phyloP scores from a whole-genome alignment of 2,329 filamentous ascomycete species.

The Fusarium sp. region DNA sequence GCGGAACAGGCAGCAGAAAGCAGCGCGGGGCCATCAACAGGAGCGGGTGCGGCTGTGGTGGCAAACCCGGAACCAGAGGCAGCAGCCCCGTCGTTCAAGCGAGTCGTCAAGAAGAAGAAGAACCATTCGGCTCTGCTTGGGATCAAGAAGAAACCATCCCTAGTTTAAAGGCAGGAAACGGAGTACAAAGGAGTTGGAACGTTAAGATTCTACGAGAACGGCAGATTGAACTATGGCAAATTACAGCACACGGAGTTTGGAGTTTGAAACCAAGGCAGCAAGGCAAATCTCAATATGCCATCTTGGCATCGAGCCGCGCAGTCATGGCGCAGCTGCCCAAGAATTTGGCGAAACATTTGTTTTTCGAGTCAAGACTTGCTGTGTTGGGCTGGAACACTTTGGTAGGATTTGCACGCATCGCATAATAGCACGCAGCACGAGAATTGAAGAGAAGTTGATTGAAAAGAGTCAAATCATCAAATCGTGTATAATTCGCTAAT shows the following conservation, averaged over 20 bases:
- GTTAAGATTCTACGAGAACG: background rate
- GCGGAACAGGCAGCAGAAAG: conserved; percentile 38
- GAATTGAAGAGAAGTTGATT: background rate
- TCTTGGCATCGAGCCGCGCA: background rate
- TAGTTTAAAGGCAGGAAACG: conserved; percentile 55
- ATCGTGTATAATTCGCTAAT: conserved; percentile 27
- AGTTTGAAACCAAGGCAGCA: background rate
- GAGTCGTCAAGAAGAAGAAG: conserved; percentile 88
- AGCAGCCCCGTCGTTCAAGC: conserved; percentile 76
- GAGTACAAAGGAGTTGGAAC: background rate
- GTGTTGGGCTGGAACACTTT: background rate
- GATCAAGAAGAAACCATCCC: conserved; percentile 83
- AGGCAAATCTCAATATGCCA: background rate
- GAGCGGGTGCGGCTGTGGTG: conserved; percentile 28
- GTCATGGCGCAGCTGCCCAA: background rate
- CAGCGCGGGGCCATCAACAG: conserved; percentile 31
- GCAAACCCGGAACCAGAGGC: conserved; percentile 36
- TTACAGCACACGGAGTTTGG: background rate
- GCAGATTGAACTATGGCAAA: background rate
- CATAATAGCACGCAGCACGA: background rate
- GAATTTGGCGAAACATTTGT: background rate
- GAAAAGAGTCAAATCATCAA: background rate
- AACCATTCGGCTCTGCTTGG: conserved; percentile 78
- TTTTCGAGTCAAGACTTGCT: background rate
- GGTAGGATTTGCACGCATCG: background rate